Evolutionary conservation across 2,329 filamentous ascomycete species (phyloP), one percentile per base, ranked within the genome.

Genomic region (Exophiala sp.): DNA sequence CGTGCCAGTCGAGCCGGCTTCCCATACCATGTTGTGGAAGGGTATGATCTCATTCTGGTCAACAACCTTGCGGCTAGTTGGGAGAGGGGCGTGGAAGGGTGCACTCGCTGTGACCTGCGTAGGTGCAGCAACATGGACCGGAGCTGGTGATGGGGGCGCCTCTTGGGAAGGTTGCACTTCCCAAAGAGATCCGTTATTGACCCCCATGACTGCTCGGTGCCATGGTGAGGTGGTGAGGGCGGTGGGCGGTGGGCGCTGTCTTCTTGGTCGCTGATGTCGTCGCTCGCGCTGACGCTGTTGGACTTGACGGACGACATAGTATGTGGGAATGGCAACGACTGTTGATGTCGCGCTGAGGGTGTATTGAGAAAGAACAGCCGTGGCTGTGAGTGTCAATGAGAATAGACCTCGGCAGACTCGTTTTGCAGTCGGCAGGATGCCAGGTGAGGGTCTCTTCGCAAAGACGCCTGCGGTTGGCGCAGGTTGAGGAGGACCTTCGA

Each of bases 301-400:
- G 23, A 52, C 49, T 37, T 23, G 44, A 30, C 49, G 48, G n/a
- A 54, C 51, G 24, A 57, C 48, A 32, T 30, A 42, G 46, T 51
- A 48, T 11, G 48, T 41, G 7, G 54, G 51, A n/a, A 51, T 40
- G n/a, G 32, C 37, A 21, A 48, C 51, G 21, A 48, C 34, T 14
- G 39, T 37, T 8, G 43, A 37, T 16, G 50, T 45, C 7, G 43
- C 24, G 14, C 44, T 14, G 27, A 46, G 18, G 9, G 47, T 44
- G 38, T 41, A 39, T 43, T 41, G 39, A 8, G 43, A 37, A 11
- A 46, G 14, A 22, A 30, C 10, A 29, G 43, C 16, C 10, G 50
- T 43, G 16, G 46, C 46, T 16, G 29, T 16, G 16, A 46, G 18
- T 13, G 44, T 29, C n/a, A 23, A 27, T 27, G 34, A 23, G 37